phyloP scores from a whole-genome alignment of 176 grass and related monocot species.

The Alloteropsis semialata region DNA sequence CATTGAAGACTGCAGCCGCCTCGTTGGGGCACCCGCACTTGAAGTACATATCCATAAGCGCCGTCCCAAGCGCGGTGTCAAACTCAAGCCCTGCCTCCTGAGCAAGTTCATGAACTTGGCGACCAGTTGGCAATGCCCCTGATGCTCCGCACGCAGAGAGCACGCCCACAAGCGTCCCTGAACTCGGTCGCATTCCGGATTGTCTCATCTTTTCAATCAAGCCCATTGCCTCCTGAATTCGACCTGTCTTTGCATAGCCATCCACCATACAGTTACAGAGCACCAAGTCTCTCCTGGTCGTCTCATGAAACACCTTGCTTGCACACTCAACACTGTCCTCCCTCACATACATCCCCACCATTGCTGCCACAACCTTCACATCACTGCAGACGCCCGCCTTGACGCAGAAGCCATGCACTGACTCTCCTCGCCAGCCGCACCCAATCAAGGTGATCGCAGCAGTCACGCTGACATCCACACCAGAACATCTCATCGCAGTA shows the following conservation, averaged over 20 bases:
- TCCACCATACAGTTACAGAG: slow-evolving; percentile 73
- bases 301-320: slow-evolving; percentile 43
- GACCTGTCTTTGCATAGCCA: slow-evolving; percentile 49
- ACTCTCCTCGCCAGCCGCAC: slow-evolving; percentile 14
- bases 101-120: slow-evolving; percentile 28
- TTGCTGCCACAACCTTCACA: slow-evolving; percentile 46
- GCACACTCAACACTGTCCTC: slow-evolving; percentile 5
- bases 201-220: slow-evolving; percentile 43
- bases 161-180: slow-evolving; percentile 56
- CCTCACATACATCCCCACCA: slow-evolving; percentile 47
- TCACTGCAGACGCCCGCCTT: slow-evolving; percentile 33
- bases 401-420: slow-evolving; percentile 43
- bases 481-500: slow-evolving; percentile 4
- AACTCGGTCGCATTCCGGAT: slow-evolving; percentile 36
- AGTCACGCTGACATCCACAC: slow-evolving; percentile 6
- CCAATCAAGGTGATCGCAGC: slow-evolving; percentile 14
- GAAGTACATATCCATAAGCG: slow-evolving; percentile 63
- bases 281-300: slow-evolving; percentile 38
- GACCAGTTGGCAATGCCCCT: slow-evolving; percentile 27
- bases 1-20: slow-evolving; percentile 42
- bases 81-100: slow-evolving; percentile 26
- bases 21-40: slow-evolving; percentile 39
- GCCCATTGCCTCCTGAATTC: slow-evolving; percentile 41
- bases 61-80: slow-evolving; percentile 45
- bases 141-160: slow-evolving; percentile 44